Base-by-base conservation (phyloP, 2,329 filamentous ascomycete species). In the Xylaria multiplex region DNA sequence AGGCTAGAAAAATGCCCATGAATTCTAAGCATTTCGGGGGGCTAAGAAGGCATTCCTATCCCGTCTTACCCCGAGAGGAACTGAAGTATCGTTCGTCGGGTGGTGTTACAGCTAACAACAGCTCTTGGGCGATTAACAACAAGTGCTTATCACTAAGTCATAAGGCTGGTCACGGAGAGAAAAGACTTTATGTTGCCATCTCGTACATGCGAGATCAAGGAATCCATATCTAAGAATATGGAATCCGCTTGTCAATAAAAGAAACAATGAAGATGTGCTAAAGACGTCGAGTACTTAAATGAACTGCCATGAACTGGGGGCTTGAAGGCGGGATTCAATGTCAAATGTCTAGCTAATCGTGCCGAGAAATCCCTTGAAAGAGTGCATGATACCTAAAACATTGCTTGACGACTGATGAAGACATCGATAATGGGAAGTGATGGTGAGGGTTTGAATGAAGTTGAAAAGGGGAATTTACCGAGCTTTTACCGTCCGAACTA, bases 381-480 rank as follows among this genome's bases (percentile, higher is more conserved):
- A 27, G 13, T 58, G 54, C 11, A 54, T 40, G 19, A 43, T 48
- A 54, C 22, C n/a, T 8, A 14, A 54, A 48, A 50, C 3, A n/a
- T 6, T n/a, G 27, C 53, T 27, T 24, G 19, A 37, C 24, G 30
- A 32, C 14, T 32, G 6, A 49, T 59, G 6, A 22, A 52, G 50
- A 27, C 11, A 14, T n/a, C 48, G 14, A 1, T 27, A 30, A 45
- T 59, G 6, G 11, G 32, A 24, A 48, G 16, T 49, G 6, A 22
- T 22, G 9, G 11, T 19, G 43, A 16, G 43, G 22, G 24, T n/a
- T 52, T 16, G 9, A 46, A 64, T 59, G 57, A 61, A 46, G 67
- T 68, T 62, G 49, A 50, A 46, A 64, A 42, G 11, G 49, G 16
- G 13, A 30, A 46, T 58, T 67, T 58, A 46, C 67, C 67, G 67